phyloP scores from a whole-genome alignment of 352 stramenopile genomes.

The Globisporangium heterothallicum region DNA sequence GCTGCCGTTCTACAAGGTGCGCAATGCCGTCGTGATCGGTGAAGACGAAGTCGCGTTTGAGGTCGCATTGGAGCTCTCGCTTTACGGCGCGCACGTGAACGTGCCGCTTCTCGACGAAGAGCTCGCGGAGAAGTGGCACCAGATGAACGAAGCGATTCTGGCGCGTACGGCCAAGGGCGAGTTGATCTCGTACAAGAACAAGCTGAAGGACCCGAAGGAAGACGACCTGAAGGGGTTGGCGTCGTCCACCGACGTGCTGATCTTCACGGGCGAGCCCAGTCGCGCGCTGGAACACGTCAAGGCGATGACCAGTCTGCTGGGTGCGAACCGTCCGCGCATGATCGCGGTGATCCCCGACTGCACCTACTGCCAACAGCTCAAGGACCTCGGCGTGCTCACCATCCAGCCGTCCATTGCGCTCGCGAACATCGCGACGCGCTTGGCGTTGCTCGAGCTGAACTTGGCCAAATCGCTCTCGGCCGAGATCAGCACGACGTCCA shows the following conservation, averaged over 20 bases:
- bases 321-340: slow-evolving; percentile 39
- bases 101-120: slow-evolving; percentile 57
- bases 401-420: slow-evolving; percentile 61
- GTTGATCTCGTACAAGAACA: slow-evolving; percentile 66
- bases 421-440: slow-evolving; percentile 57
- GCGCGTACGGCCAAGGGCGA: slow-evolving; percentile 47
- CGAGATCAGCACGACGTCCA: slow-evolving; percentile 39
- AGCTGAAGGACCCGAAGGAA: slow-evolving; percentile 28
- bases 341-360: slow-evolving; percentile 48
- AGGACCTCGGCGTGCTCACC: slow-evolving; percentile 42
- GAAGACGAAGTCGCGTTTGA: slow-evolving; percentile 63
- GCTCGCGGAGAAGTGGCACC: slow-evolving; percentile 46
- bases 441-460: slow-evolving; percentile 44
- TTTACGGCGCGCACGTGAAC: slow-evolving; percentile 60
- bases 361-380: slow-evolving; percentile 31
- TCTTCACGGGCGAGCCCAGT: slow-evolving; percentile 50
- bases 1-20: slow-evolving; percentile 44
- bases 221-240: slow-evolving; percentile 31
- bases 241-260: slow-evolving; percentile 40
- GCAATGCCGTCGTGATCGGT: slow-evolving; percentile 54
- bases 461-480: slow-evolving; percentile 30
- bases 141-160: slow-evolving; percentile 52
- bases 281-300: slow-evolving; percentile 45
- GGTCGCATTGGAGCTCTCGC: slow-evolving; percentile 49
- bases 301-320: slow-evolving; percentile 34